These are phyloP conservation scores for Leucosporidium yakuticum DNA, from an alignment of 768 basidiomycete genomes.

Conservation along the genomic window DNA sequence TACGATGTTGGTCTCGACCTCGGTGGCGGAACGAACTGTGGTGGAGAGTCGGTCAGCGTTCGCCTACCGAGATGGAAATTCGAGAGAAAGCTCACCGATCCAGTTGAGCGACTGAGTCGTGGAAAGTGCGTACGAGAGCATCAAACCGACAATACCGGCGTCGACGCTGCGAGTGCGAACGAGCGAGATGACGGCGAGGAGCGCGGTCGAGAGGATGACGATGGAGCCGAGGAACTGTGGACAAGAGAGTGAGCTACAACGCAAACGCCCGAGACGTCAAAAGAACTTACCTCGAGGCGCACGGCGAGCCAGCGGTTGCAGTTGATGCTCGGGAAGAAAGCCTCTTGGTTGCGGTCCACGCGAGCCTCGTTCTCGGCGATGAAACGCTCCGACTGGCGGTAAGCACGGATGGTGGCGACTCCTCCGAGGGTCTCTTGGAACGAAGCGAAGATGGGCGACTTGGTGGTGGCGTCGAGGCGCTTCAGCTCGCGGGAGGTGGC, in stretches of 20 bases:
- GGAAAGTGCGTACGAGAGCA: constrained; percentile 50
- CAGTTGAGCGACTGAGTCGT: constrained; percentile 42
- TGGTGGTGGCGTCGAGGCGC: constrained; percentile 78
- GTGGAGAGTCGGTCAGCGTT: neutral
- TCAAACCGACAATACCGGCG: constrained; percentile 53
- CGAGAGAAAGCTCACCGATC: constrained; percentile 43
- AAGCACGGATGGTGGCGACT: constrained; percentile 75
- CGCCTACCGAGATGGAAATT: no score
- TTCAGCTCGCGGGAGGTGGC: constrained; percentile 80
- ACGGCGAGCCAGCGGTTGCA: constrained; percentile 52
- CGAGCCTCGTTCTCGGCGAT: constrained; percentile 55
- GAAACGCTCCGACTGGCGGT: constrained; percentile 64
- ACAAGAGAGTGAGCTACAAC: neutral
- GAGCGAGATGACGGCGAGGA: constrained; percentile 34
- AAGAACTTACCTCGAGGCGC: constrained; percentile 27
- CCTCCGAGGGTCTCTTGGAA: constrained; percentile 50
- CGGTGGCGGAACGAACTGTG: constrained; percentile 42
- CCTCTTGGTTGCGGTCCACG: constrained; percentile 46
- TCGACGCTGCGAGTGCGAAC: constrained; percentile 24
- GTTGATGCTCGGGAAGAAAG: constrained; percentile 60
- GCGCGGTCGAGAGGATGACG: constrained; percentile 38
- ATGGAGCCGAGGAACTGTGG: constrained; percentile 33
- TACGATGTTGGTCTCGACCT: constrained; percentile 77
- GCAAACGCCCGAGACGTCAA: no score
- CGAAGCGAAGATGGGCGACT: constrained; percentile 82